A percentile compares a stretch with the other conserved stretches of the same genome.
phyloP scores from a whole-genome alignment of 2,329 filamentous ascomycete genomes.

The Knufia fluminis region DNA sequence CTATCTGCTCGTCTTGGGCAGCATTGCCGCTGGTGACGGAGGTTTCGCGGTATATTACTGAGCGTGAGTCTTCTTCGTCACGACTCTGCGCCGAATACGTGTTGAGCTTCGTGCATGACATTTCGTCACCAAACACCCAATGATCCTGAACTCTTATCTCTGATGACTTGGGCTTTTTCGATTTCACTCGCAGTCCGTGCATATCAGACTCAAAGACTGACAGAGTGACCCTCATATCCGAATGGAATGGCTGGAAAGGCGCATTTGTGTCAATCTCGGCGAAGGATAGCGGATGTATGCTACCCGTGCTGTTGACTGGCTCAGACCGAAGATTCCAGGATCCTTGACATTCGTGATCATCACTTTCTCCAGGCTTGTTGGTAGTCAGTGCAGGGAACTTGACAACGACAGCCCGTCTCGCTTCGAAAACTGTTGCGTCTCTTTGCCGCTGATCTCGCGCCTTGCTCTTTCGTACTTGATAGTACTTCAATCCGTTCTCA shows the following conservation, averaged over 20 bases:
- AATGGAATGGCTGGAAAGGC: constrained; percentile 93
- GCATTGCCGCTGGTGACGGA: constrained; percentile 8
- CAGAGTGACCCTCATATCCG: constrained; percentile 73
- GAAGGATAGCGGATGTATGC: constrained; percentile 54
- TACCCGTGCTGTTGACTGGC: constrained; percentile 28
- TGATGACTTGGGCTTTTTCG: constrained; percentile 10
- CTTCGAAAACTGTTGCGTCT: constrained; percentile 27
- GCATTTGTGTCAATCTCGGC: constrained; percentile 94
- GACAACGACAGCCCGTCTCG: constrained; percentile 15
- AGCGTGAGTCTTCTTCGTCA: constrained; percentile 29
- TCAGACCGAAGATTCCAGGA: constrained; percentile 40
- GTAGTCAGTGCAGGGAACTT: constrained; percentile 14
- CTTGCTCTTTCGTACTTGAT: constrained; percentile 23
- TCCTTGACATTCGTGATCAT: constrained; percentile 19
- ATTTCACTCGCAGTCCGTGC: constrained; percentile 23
- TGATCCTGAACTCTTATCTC: constrained; percentile 23
- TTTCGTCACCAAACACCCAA: constrained; percentile 48
- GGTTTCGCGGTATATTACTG: constrained; percentile 18
- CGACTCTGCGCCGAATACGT: constrained; percentile 38
- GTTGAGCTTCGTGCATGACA: constrained; percentile 40
- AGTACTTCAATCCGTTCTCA: constrained; percentile 30
- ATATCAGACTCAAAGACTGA: constrained; percentile 49
- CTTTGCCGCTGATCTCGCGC: constrained; percentile 18
- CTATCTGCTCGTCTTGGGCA: constrained; percentile 53
- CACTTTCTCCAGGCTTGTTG: constrained; percentile 11